Conservation (phyloP, 2,329 filamentous ascomycete species). For the Lachnellula occidentalis region DNA sequence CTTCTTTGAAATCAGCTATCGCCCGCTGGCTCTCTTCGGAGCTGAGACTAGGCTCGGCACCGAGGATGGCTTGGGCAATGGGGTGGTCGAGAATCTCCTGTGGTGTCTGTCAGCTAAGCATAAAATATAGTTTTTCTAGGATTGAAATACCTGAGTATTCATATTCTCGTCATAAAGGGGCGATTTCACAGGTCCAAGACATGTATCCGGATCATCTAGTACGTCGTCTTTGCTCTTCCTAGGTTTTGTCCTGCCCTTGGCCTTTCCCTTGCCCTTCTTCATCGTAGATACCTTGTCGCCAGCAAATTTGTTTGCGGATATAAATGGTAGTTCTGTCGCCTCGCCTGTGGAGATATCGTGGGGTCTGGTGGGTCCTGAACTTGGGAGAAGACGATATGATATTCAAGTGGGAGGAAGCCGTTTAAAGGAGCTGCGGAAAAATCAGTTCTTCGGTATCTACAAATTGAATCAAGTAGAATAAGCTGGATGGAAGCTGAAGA, state of each 20-base stretch:
- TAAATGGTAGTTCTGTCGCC: background rate
- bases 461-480: no score
- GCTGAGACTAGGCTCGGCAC: background rate
- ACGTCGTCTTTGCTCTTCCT: background rate
- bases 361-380: no score
- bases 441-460: no score
- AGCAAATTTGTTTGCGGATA: background rate
- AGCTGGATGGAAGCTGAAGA: no score
- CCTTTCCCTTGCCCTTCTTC: background rate
- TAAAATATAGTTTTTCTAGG: constrained; percentile 37
- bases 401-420: no score
- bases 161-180: background rate
- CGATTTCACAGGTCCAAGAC: background rate
- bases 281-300: background rate
- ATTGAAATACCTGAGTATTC: constrained; percentile 25
- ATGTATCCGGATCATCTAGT: background rate
- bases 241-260: background rate
- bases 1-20: background rate
- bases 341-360: background rate
- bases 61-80: constrained; percentile 28
- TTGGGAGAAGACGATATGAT: no score
- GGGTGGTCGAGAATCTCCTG: constrained; percentile 38
- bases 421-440: no score
- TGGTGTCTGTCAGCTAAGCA: constrained; percentile 28
- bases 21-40: background rate